Percentiles rank a stretch among this genome's conserved stretches.
phyloP scores from a whole-genome alignment of 257 asterid species.

The Euphrasia confusa region DNA sequence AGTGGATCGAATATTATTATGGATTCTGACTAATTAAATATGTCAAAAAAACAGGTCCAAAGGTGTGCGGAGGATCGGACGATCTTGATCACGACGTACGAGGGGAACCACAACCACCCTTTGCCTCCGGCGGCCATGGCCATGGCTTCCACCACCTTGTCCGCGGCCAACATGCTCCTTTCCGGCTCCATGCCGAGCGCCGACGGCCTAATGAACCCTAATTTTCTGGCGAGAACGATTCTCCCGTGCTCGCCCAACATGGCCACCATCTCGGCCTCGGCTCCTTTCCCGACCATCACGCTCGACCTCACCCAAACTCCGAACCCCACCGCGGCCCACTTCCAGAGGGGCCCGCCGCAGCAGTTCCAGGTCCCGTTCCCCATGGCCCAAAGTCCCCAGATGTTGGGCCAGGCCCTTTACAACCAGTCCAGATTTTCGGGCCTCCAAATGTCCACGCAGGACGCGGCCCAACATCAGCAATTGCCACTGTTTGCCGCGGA shows the following conservation, averaged over 20 bases:
- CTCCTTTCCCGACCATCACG: slow-evolving; percentile 78
- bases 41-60: too few species aligned
- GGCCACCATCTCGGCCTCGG: slow-evolving; percentile 86
- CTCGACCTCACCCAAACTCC: slow-evolving; percentile 63
- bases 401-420: slow-evolving; percentile 41
- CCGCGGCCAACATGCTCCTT: slow-evolving; percentile 73
- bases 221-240: slow-evolving; percentile 46
- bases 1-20: too few species aligned
- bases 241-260: slow-evolving; percentile 57
- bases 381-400: slow-evolving; percentile 22
- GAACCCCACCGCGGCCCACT: slow-evolving; percentile 28
- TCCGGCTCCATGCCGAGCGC: slow-evolving; percentile 75
- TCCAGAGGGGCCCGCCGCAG: slow-evolving; percentile 31
- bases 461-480: neutral
- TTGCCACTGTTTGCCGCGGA: slow-evolving; percentile 33
- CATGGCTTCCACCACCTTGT: slow-evolving; percentile 75
- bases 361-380: slow-evolving; percentile 40
- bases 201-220: slow-evolving; percentile 63
- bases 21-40: too few species aligned
- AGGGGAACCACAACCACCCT: slow-evolving; percentile 76
- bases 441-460: slow-evolving; percentile 27
- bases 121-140: slow-evolving; percentile 86
- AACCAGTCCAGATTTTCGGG: slow-evolving; percentile 72
- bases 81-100: slow-evolving; percentile 66
- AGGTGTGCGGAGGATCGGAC: slow-evolving; percentile 68